These are phyloP conservation scores for Geosiphon pyriformis DNA, from an alignment of 192 early-diverging fungal species.

Conservation along the genomic window DNA sequence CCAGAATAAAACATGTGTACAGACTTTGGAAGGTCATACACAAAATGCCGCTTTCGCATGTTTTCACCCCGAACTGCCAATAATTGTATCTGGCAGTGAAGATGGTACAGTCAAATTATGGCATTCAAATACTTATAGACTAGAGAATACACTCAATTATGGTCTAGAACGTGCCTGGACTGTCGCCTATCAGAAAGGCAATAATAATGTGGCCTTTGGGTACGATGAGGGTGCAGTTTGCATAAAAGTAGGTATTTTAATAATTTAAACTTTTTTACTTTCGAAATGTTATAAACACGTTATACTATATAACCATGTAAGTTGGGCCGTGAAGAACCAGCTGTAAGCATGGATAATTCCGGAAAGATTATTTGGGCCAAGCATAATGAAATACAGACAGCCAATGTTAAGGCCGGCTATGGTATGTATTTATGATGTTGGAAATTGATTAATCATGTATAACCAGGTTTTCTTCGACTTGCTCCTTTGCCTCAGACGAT, in stretches of 20 bases:
- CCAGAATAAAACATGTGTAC: constrained; percentile 98
- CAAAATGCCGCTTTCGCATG: constrained; percentile 87
- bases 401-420: constrained; percentile 81
- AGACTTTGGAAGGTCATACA: constrained; percentile 96
- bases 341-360: constrained; percentile 91
- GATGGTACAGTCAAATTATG: constrained; percentile 94
- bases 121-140: constrained; percentile 95
- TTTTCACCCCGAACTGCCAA: constrained; percentile 95
- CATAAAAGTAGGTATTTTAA: constrained; percentile 55
- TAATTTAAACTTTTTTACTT: not conserved
- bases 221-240: constrained; percentile 97
- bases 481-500: constrained; percentile 49
- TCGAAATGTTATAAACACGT: no score
- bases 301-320: constrained; percentile 13
- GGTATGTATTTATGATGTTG: constrained; percentile 30
- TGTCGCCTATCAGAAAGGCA: constrained; percentile 75
- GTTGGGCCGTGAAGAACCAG: constrained; percentile 92
- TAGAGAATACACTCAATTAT: constrained; percentile 97
- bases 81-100: constrained; percentile 92
- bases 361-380: constrained; percentile 99
- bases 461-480: not conserved
- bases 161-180: constrained; percentile 98
- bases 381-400: constrained; percentile 93
- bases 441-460: not conserved
- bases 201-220: constrained; percentile 91